Conservation (phyloP, 139 green algal species). For the Klebsormidium nitens region DNA sequence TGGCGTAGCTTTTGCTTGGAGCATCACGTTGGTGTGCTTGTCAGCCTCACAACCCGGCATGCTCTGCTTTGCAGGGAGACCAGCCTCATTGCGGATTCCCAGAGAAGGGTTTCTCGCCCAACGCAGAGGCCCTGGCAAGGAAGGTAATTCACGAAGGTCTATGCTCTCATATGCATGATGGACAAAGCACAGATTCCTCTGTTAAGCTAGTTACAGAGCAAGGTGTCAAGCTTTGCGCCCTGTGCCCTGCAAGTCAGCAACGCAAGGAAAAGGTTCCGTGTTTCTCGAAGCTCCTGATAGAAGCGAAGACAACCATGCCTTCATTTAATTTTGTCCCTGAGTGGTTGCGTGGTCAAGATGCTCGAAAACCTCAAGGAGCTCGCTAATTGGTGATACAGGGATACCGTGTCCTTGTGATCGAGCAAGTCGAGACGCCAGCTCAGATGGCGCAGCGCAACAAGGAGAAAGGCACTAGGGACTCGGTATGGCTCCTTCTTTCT, state of each 20-base stretch:
- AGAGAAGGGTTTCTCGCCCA: constrained; percentile 71
- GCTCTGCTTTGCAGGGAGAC: constrained; percentile 60
- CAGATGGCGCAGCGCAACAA: constrained; percentile 73
- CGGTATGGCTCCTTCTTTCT: constrained; percentile 26
- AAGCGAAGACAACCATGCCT: no score
- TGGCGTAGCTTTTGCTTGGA: not conserved
- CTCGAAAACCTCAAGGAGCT: no score
- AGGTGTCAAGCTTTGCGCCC: no score
- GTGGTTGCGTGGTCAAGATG: no score
- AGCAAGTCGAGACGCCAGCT: constrained; percentile 94
- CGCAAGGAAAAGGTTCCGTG: no score
- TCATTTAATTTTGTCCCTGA: no score
- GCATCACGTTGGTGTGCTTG: not conserved
- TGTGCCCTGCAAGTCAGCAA: no score
- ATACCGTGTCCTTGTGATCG: constrained; percentile 85
- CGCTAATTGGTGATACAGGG: constrained; percentile 38
- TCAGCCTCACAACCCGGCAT: no score
- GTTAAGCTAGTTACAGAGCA: no score
- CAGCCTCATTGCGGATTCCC: constrained; percentile 93
- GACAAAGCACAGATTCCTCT: not conserved
- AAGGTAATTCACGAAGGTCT: constrained; percentile 29
- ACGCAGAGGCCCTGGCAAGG: constrained; percentile 77
- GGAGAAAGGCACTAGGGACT: constrained; percentile 43
- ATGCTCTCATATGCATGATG: not conserved
- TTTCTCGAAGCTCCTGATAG: no score